phyloP scores from a whole-genome alignment of 345 rosid species.

The Citrus cavaleriei region DNA sequence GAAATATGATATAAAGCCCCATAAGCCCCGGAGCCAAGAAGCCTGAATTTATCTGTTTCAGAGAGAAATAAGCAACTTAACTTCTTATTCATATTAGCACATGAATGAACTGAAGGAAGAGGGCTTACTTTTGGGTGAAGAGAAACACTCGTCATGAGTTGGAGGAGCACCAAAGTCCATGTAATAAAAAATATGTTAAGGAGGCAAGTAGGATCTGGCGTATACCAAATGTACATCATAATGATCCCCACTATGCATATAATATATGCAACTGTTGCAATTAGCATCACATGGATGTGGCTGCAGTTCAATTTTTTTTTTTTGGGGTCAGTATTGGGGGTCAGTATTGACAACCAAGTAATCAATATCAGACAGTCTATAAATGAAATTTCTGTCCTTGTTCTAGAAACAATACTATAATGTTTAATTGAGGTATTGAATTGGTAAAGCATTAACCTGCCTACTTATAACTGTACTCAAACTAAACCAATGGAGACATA shows the following conservation, averaged over 20 bases:
- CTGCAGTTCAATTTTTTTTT: constrained; percentile 36
- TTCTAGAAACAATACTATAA: not conserved
- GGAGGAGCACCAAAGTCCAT: constrained; percentile 88
- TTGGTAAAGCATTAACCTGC: not conserved
- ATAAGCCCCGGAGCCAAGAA: constrained; percentile 88
- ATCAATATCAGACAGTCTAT: not conserved
- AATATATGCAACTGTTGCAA: constrained; percentile 66
- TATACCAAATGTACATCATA: constrained; percentile 94
- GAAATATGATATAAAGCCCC: constrained; percentile 89
- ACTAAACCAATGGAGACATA: not conserved
- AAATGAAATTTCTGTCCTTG: not conserved
- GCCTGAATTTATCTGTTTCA: constrained; percentile 67
- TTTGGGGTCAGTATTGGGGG: not conserved
- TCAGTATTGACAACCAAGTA: not conserved
- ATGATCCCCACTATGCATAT: constrained; percentile 75
- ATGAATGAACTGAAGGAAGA: constrained; percentile 1
- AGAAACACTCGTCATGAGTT: constrained; percentile 89
- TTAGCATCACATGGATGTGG: constrained; percentile 66
- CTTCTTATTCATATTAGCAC: not conserved
- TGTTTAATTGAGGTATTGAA: not conserved
- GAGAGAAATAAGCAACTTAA: not conserved
- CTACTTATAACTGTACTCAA: not conserved
- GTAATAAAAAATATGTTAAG: constrained; percentile 92
- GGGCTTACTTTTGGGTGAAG: constrained; percentile 74
- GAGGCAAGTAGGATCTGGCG: constrained; percentile 77